Evolutionary conservation across 2,329 filamentous ascomycete species (phyloP).

Genomic region (Claviceps purpurea): DNA sequence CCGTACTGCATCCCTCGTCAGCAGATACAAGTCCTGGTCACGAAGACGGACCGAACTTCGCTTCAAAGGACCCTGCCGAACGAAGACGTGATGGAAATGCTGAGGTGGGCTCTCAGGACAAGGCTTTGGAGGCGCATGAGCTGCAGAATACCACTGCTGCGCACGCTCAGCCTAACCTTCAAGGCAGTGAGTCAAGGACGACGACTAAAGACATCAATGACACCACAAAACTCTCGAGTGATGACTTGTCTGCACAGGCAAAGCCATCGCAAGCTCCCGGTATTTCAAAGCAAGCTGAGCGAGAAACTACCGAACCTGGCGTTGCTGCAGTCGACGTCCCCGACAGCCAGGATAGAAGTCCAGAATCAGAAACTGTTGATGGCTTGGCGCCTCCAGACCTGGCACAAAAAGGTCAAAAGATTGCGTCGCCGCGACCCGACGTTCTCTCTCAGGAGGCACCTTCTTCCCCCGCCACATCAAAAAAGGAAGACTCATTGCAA

Average conservation of each 20-base stretch:
- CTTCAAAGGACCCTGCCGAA: slow-evolving; percentile 25
- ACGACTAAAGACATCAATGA: slow-evolving; percentile 9
- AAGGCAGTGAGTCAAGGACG: slow-evolving; percentile 21
- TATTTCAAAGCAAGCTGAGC: background rate
- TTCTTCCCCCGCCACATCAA: slow-evolving; percentile 3
- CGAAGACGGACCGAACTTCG: slow-evolving; percentile 44
- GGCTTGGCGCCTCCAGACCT: slow-evolving; percentile 12
- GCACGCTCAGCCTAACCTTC: slow-evolving; percentile 27
- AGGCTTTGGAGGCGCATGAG: background rate
- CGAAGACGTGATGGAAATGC: slow-evolving; percentile 28
- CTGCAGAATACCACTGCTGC: slow-evolving; percentile 15
- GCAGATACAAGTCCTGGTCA: slow-evolving; percentile 64
- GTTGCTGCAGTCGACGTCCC: slow-evolving; percentile 15
- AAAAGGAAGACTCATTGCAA: background rate
- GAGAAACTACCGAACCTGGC: background rate
- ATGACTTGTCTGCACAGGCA: background rate
- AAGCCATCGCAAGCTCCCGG: background rate
- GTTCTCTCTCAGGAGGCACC: slow-evolving; percentile 5
- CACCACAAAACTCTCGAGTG: slow-evolving; percentile 2
- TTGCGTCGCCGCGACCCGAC: slow-evolving; percentile 1
- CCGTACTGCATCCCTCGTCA: slow-evolving; percentile 52
- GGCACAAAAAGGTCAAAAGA: slow-evolving; percentile 6
- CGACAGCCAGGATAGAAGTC: slow-evolving; percentile 20
- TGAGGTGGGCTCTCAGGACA: background rate
- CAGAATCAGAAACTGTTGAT: slow-evolving; percentile 23